Percentiles rank a stretch among this genome's conserved stretches.
Evolutionary conservation across 108 stramenopile species (phyloP).

Genomic region (Fragilaria radians): DNA sequence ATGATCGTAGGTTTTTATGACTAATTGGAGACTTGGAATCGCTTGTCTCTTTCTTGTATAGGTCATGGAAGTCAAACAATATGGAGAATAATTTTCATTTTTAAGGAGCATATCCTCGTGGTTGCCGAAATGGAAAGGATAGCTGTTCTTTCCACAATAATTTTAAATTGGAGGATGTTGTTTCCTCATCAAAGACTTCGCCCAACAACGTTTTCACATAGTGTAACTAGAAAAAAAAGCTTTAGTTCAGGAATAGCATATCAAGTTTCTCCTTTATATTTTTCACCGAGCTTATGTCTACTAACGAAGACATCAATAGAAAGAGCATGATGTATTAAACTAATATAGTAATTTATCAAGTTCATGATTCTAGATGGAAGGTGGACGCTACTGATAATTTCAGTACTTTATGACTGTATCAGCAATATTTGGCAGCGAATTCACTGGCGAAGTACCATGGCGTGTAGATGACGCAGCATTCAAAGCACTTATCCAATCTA

Average conservation of each 20-base stretch:
- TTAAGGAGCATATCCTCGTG: background rate
- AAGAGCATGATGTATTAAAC: too few species aligned
- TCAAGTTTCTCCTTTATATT: too few species aligned
- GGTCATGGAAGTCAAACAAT: too few species aligned
- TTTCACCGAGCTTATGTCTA: too few species aligned
- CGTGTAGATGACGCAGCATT: background rate
- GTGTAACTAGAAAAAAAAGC: too few species aligned
- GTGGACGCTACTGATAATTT: background rate
- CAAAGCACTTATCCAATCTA: background rate
- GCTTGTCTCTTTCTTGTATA: background rate
- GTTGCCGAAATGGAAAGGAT: background rate
- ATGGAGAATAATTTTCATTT: too few species aligned
- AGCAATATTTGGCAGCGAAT: background rate
- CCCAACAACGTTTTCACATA: too few species aligned
- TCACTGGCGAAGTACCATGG: background rate
- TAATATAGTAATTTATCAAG: too few species aligned
- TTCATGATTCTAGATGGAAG: background rate
- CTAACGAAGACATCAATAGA: too few species aligned
- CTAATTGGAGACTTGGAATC: background rate
- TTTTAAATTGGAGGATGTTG: background rate
- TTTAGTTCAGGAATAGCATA: too few species aligned
- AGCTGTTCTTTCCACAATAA: background rate
- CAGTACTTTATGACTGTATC: background rate
- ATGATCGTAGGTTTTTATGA: conserved; percentile 23
- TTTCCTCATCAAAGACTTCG: too few species aligned